Conservation (phyloP, 164 flowering plant genomes). For the Kalanchoe fedtschenkoi region DNA sequence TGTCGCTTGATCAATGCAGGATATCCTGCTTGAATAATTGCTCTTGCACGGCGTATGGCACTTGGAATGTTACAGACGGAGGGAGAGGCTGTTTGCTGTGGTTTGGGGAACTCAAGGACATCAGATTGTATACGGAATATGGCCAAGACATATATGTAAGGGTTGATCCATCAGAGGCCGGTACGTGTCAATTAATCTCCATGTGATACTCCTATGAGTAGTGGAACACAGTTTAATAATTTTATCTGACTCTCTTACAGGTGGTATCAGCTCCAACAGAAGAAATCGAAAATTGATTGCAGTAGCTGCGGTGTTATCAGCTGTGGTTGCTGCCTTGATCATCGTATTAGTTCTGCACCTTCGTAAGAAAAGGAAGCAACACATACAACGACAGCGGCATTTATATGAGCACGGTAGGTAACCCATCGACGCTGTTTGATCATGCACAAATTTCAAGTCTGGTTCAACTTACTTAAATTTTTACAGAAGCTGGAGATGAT, state of each 20-base stretch:
- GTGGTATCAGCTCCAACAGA: background rate
- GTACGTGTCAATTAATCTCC: no score
- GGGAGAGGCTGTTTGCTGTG: constrained; percentile 18
- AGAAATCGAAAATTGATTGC: background rate
- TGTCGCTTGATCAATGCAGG: constrained; percentile 17
- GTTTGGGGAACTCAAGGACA: constrained; percentile 13
- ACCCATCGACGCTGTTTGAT: background rate
- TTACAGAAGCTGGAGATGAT: background rate
- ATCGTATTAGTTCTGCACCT: background rate
- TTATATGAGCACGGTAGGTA: no score
- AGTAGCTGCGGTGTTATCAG: background rate
- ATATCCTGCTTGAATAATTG: constrained; percentile 18
- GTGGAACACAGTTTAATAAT: no score
- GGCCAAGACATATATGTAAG: constrained; percentile 11
- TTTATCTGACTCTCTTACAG: no score
- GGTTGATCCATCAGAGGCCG: constrained; percentile 10
- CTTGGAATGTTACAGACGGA: constrained; percentile 1
- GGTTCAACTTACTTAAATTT: background rate
- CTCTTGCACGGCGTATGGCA: constrained; percentile 26
- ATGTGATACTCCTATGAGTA: no score
- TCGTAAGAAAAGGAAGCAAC: background rate
- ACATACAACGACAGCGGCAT: no score
- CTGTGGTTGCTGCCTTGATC: background rate
- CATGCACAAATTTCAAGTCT: background rate
- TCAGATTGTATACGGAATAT: constrained; percentile 2